Percentiles rank a stretch among this genome's conserved stretches.
These are phyloP conservation scores for Aciculoconidium aculeatum DNA, from an alignment of 805 yeast species.

Conservation along the genomic window DNA sequence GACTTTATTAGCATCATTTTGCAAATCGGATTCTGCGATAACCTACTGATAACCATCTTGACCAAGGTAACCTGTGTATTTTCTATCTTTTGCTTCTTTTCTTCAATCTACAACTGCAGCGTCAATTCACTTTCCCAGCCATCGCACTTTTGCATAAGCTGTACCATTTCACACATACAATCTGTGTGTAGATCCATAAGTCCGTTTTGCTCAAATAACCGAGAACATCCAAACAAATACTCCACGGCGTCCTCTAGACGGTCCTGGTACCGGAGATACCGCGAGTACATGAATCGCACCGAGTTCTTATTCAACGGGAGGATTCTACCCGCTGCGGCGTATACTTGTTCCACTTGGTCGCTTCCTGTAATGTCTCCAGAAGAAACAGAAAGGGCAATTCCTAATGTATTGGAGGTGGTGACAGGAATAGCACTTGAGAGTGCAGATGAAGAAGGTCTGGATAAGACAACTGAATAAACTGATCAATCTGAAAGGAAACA, in stretches of 20 bases:
- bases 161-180: no score
- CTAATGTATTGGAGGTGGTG: no score
- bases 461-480: no score
- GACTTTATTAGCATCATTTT: no score
- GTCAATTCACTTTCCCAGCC: no score
- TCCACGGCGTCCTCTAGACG: conserved; percentile 19
- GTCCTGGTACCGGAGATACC: conserved; percentile 15
- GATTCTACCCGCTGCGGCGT: conserved; percentile 39
- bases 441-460: no score
- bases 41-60: neutral
- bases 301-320: conserved; percentile 24
- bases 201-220: conserved; percentile 10
- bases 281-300: conserved; percentile 21
- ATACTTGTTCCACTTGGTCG: conserved; percentile 36
- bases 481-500: no score
- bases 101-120: conserved; percentile 1
- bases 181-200: conserved; percentile 2
- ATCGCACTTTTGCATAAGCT: no score
- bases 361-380: no score
- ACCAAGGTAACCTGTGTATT: neutral
- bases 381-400: no score
- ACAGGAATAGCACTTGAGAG: no score
- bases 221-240: conserved; percentile 21
- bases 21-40: neutral
- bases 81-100: neutral